These are phyloP conservation scores for Catharanthus roseus DNA, from an alignment of 257 asterid genomes.

Conservation along the genomic window DNA sequence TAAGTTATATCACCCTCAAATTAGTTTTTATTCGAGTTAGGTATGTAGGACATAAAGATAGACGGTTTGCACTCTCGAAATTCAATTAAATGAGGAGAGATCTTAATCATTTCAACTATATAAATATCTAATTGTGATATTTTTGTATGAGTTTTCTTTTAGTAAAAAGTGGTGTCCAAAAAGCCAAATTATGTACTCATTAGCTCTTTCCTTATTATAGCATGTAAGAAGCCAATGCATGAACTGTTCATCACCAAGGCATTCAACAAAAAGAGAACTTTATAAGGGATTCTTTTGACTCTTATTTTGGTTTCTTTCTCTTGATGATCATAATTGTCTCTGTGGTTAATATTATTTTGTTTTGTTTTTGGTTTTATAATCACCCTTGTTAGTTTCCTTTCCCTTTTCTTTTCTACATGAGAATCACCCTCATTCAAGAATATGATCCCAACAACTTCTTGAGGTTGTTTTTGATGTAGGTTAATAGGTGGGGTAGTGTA, in stretches of 20 bases:
- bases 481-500: background rate
- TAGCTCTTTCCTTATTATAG: background rate
- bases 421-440: background rate
- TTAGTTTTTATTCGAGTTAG: too few relatives aligned
- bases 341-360: constrained; percentile 1
- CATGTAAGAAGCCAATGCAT: constrained; percentile 1
- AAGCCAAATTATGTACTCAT: constrained; percentile 14
- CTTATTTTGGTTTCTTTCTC: background rate
- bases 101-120: too few relatives aligned
- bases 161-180: background rate
- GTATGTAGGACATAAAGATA: too few relatives aligned
- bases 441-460: background rate
- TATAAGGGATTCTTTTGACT: constrained; percentile 33
- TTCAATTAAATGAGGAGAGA: too few relatives aligned
- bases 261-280: constrained; percentile 21
- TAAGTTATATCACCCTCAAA: too few relatives aligned
- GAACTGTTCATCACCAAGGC: constrained; percentile 19
- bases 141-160: constrained; percentile 5
- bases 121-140: too few relatives aligned
- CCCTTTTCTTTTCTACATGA: background rate
- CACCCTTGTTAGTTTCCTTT: background rate
- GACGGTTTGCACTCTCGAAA: too few relatives aligned
- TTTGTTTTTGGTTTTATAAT: constrained; percentile 5
- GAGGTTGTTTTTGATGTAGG: background rate
- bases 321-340: background rate